Base-by-base conservation (phyloP, 2,329 filamentous ascomycete species). In the Calycina herbarum region DNA sequence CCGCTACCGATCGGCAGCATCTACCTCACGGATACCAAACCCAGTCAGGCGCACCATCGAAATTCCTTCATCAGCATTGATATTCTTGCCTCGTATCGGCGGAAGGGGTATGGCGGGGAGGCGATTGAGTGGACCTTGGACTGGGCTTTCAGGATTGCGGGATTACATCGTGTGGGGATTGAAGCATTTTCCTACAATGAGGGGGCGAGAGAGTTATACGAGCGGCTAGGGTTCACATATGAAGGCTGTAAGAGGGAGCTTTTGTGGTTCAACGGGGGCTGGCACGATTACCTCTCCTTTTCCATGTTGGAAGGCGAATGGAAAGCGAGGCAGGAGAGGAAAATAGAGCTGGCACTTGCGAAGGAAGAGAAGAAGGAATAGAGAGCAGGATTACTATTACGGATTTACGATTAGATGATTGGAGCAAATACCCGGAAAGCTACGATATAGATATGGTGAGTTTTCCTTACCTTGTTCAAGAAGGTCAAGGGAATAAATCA, bases 1-100 rank as follows among this genome's bases (percentile, higher is more conserved):
- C 10, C 33, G 3, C 69, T 63, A 15, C 77, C 77, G 5, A 73
- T 79, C 27, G 78, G 78, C 10, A 71, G 73, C 29, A 64, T 80
- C 24, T 70, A 65, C 33, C 72, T 79, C 3, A 68, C 71, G 33
- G 61, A 68, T 6, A 66, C 69, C 6, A 65, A 72, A n/a, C 65
- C 71, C 29, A 62, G 66, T 8, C 65, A 61, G 8, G 74, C 73
- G 3, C 81, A 82, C 64, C 80, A 84, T 67, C 77, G 82, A 15
- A 74, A 73, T 67, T 77, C 78, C 13, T 75, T 78, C 51, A 70
- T 79, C 59, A 72, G 75, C 42, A 74, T 80, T 59, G 71, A 75
- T 66, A 66, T 80, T 11, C 54, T 68, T 5, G 66, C 64, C 31
- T 62, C 59, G 5, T 69, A 77, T 60, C 76, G 75, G 40, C 70